Evolutionary conservation across 2,329 filamentous ascomycete genomes (phyloP).

Genomic region (Ophiostoma triangulosporum): DNA sequence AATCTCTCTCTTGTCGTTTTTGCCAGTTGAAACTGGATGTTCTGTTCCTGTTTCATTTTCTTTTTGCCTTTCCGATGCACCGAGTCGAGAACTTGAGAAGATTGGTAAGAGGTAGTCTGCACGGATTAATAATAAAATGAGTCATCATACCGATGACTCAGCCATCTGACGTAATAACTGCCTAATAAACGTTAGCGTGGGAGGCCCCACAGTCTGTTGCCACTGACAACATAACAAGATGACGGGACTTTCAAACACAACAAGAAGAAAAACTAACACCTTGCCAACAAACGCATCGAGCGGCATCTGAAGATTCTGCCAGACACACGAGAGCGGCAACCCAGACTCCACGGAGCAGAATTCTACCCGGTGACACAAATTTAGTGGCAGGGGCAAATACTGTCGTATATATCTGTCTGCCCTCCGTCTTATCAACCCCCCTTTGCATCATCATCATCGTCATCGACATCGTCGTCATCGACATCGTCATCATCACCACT

Average conservation of each 20-base stretch:
- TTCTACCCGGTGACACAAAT: too few species aligned
- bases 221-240: slow-evolving; percentile 5
- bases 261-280: background rate
- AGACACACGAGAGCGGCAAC: background rate
- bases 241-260: background rate
- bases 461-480: background rate
- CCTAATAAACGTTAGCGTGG: background rate
- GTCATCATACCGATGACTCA: background rate
- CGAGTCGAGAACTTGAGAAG: background rate
- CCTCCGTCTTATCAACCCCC: background rate
- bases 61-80: background rate
- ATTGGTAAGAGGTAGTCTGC: background rate
- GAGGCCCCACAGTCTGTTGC: slow-evolving; percentile 4
- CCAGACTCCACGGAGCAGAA: background rate
- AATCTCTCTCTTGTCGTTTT: slow-evolving; percentile 3
- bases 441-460: background rate
- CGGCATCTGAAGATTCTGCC: background rate
- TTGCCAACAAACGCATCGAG: background rate
- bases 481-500: background rate
- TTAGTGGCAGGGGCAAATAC: background rate
- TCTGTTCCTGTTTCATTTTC: background rate
- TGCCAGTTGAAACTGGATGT: background rate
- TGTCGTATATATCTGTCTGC: background rate
- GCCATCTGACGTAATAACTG: background rate
- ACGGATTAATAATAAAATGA: background rate